phyloP scores from a whole-genome alignment of 2,329 filamentous ascomycete species.

The Berkeleyomyces rouxiae region DNA sequence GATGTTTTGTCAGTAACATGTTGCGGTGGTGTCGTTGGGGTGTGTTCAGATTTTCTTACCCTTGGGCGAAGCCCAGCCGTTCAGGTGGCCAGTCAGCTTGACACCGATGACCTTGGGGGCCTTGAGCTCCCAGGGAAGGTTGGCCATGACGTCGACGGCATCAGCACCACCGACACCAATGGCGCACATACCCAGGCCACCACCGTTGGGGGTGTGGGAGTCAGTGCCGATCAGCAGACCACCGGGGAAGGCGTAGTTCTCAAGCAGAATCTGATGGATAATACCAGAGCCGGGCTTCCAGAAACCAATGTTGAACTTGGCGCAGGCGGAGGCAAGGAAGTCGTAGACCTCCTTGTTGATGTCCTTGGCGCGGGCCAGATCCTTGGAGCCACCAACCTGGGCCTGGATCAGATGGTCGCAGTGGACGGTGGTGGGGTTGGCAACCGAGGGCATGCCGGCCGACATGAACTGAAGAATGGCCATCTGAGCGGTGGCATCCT shows the following conservation, averaged over 20 bases:
- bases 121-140: slow-evolving; percentile 95
- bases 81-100: slow-evolving; percentile 75
- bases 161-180: slow-evolving; percentile 98
- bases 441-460: slow-evolving; percentile 86
- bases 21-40: slow-evolving; percentile 9
- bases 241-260: slow-evolving; percentile 99
- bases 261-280: slow-evolving; percentile 95
- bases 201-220: slow-evolving; percentile 92
- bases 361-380: slow-evolving; percentile 73
- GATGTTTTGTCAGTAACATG: slow-evolving; percentile 20
- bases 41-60: slow-evolving; percentile 2
- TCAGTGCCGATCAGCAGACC: slow-evolving; percentile 95
- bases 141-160: slow-evolving; percentile 95
- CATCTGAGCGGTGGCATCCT: slow-evolving; percentile 99
- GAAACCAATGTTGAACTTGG: slow-evolving; percentile 99
- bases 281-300: slow-evolving; percentile 98
- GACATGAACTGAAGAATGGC: slow-evolving; percentile 99
- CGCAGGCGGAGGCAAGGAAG: slow-evolving; percentile 83
- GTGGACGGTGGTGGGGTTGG: slow-evolving; percentile 90
- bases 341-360: slow-evolving; percentile 99
- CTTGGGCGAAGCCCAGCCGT: slow-evolving; percentile 87
- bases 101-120: slow-evolving; percentile 95
- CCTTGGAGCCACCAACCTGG: slow-evolving; percentile 81
- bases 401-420: slow-evolving; percentile 99
- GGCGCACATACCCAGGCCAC: slow-evolving; percentile 85